phyloP scores from a whole-genome alignment of 805 yeast species.

The Metschnikowia anglica region DNA sequence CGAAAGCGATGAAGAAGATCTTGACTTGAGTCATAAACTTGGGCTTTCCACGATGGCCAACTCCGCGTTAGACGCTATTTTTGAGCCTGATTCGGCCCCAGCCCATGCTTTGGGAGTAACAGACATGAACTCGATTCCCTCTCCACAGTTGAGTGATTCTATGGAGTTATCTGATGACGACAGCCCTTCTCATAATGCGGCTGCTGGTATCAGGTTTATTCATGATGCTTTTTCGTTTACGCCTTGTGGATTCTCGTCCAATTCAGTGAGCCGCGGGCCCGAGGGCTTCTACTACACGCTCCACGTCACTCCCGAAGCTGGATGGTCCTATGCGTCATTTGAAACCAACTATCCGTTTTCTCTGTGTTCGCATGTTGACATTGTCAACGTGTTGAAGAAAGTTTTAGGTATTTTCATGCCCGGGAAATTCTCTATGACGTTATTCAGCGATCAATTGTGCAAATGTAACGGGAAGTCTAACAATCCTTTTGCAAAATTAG shows the following conservation, averaged over 20 bases:
- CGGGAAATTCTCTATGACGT: slow-evolving; percentile 60
- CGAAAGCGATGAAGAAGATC: slow-evolving; percentile 42
- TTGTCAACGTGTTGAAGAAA: slow-evolving; percentile 55
- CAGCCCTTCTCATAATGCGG: not conserved
- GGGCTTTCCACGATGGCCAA: slow-evolving; percentile 68
- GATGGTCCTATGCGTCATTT: slow-evolving; percentile 95
- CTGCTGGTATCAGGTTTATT: slow-evolving; percentile 34
- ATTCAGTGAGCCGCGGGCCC: slow-evolving; percentile 59
- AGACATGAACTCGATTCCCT: slow-evolving; percentile 26
- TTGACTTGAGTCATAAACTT: slow-evolving; percentile 74
- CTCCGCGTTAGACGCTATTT: slow-evolving; percentile 64
- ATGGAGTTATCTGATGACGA: slow-evolving; percentile 26
- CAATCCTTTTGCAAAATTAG: slow-evolving; percentile 9
- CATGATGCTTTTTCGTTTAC: slow-evolving; percentile 89
- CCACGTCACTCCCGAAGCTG: slow-evolving; percentile 91
- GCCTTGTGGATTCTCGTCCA: slow-evolving; percentile 95
- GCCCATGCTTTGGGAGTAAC: not conserved
- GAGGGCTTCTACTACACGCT: slow-evolving; percentile 65
- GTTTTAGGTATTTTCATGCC: slow-evolving; percentile 72
- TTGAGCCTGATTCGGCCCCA: slow-evolving; percentile 16
- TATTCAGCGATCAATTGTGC: slow-evolving; percentile 28
- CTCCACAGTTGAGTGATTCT: slow-evolving; percentile 34
- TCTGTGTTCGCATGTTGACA: slow-evolving; percentile 33
- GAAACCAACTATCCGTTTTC: slow-evolving; percentile 77
- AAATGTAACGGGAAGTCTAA: slow-evolving; percentile 4